Evolutionary conservation across 345 rosid species (phyloP), one percentile per base, ranked within the genome.

Genomic region (Populus simonii): DNA sequence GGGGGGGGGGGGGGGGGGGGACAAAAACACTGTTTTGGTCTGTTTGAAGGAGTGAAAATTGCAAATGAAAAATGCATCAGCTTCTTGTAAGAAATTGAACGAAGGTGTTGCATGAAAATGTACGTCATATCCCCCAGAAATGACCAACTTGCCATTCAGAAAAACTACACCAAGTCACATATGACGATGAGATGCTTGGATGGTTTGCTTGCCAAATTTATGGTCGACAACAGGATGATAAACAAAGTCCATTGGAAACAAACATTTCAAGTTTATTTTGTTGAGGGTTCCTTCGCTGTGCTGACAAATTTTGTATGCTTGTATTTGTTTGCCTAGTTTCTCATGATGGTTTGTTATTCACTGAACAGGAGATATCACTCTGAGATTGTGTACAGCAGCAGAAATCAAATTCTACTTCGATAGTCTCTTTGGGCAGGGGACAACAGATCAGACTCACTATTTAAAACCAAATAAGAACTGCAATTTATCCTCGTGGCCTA

Each of bases 391-490:
- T 84, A 86, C 93, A 65, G 92, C 90, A 68, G 92, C 94, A 72
- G 98, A 94, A 82, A 88, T 92, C 83, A 87, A 84, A 71, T 89
- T 91, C 75, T 94, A 90, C 84, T 90, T 92, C 77, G 79, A 18
- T 65, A 83, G 85, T 80, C 89, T 92, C 79, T 79, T 81, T 18
- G 77, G 61, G 31, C 78, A 79, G 59, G 91, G 83, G 39, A 43
- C 77, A 68, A 47, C 74, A 61, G 73, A 78, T 7, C 39, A 18
- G n/a, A 29, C 45, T 47, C 62, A 73, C 78, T 87, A 84, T 83
- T 76, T 92, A 77, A 81, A 68, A 39, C 93, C 94, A 68, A 91
- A 92, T 81, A 84, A 82, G 72, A 94, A 92, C 85, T 94, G 98
- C 83, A 94, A 94, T 79, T 85, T 91, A 81, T 81, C 81, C 51